Percentiles rank a stretch among this genome's conserved stretches.
These are phyloP conservation scores for Myriosclerotinia scirpicola DNA, from an alignment of 2,329 filamentous ascomycete species.

Conservation along the genomic window DNA sequence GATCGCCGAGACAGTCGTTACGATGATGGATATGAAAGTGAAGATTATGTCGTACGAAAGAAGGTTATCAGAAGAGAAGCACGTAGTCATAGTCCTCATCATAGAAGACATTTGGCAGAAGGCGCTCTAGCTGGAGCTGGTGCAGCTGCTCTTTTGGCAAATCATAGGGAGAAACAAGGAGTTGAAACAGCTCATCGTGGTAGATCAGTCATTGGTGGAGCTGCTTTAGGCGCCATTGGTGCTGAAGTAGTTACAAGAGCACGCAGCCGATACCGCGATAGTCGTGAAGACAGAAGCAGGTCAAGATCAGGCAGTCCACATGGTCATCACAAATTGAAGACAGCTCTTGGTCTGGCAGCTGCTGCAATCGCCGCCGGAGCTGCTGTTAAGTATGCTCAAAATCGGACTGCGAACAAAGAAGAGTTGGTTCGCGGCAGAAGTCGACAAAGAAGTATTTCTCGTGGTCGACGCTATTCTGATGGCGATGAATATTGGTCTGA, in stretches of 20 bases:
- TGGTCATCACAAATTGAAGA: constrained; percentile 54
- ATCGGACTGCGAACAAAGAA: constrained; percentile 60
- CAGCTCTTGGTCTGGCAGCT: constrained; percentile 61
- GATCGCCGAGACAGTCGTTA: constrained; percentile 43
- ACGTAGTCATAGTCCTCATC: constrained; percentile 50
- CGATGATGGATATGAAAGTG: constrained; percentile 48
- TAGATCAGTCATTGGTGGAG: constrained; percentile 48
- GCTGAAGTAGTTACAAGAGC: constrained; percentile 61
- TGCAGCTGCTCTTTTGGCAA: constrained; percentile 57
- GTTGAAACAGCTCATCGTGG: constrained; percentile 36
- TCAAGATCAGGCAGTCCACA: constrained; percentile 39
- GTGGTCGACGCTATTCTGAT: constrained; percentile 45
- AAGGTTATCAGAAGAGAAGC: constrained; percentile 47
- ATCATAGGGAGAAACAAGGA: constrained; percentile 49
- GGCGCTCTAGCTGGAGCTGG: constrained; percentile 65
- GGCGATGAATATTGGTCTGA: constrained; percentile 28
- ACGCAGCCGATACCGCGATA: constrained; percentile 60
- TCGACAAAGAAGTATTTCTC: constrained; percentile 48
- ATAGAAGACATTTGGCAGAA: constrained; percentile 60
- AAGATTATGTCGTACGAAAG: constrained; percentile 45
- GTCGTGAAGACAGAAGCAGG: constrained; percentile 44
- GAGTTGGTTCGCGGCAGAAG: constrained; percentile 55
- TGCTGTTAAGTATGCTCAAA: constrained; percentile 63
- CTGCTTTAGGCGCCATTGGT: constrained; percentile 61
- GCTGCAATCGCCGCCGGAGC: constrained; percentile 64